These are phyloP conservation scores for Clonostachys sp. DNA, from an alignment of 2,329 filamentous ascomycete genomes.

Conservation along the genomic window DNA sequence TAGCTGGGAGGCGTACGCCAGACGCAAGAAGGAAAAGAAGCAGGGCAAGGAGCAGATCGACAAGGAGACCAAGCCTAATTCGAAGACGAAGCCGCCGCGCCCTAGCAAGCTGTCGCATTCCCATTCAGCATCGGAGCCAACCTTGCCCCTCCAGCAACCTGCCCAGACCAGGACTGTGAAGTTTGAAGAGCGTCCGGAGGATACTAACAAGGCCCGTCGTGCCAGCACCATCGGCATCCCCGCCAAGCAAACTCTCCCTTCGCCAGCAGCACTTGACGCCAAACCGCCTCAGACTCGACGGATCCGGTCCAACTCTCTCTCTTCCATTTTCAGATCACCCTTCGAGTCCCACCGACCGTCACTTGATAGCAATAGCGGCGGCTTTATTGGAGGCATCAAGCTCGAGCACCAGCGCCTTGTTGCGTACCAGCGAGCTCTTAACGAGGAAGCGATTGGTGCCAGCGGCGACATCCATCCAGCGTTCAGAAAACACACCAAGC, in stretches of 20 bases:
- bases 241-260: background rate
- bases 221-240: background rate
- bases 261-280: background rate
- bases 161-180: background rate
- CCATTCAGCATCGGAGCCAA: background rate
- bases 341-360: conserved; percentile 27
- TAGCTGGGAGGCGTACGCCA: conserved; percentile 54
- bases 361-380: conserved; percentile 17
- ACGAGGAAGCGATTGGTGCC: conserved; percentile 14
- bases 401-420: conserved; percentile 30
- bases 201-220: background rate
- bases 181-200: too few relatives aligned
- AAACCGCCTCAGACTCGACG: conserved; percentile 13
- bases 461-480: conserved; percentile 25
- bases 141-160: background rate
- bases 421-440: conserved; percentile 17
- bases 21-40: conserved; percentile 47
- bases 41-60: conserved; percentile 28
- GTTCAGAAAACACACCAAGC: conserved; percentile 14
- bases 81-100: conserved; percentile 26
- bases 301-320: conserved; percentile 28
- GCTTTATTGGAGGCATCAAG: conserved; percentile 35
- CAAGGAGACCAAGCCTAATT: conserved; percentile 22
- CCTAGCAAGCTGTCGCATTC: background rate
- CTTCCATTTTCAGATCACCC: conserved; percentile 24